A percentile compares a stretch with the other conserved stretches of the same genome.
phyloP scores from a whole-genome alignment of 208 protist species.

The Trypanosoma vivax region DNA sequence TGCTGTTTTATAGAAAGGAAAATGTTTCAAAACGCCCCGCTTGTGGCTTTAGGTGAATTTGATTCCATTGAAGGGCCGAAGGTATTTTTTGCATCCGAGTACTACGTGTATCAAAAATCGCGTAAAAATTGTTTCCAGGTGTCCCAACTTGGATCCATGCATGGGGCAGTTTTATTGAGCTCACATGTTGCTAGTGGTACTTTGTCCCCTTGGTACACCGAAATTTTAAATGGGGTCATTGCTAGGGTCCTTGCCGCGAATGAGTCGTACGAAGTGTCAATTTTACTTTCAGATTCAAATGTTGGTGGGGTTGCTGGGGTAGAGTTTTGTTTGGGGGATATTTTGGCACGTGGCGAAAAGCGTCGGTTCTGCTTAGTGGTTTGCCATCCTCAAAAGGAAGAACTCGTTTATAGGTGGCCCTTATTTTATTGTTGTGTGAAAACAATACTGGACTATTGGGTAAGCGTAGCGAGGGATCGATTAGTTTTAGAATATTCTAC shows the following conservation, averaged over 20 bases:
- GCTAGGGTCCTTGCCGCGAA: slow-evolving; percentile 60
- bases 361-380: slow-evolving; percentile 70
- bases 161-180: slow-evolving; percentile 14
- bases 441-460: slow-evolving; percentile 40
- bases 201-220: slow-evolving; percentile 31
- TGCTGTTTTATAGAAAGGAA: background rate
- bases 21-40: slow-evolving; percentile 28
- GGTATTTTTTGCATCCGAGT: slow-evolving; percentile 59
- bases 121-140: slow-evolving; percentile 12
- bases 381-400: slow-evolving; percentile 42
- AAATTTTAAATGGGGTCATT: slow-evolving; percentile 44
- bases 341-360: slow-evolving; percentile 73
- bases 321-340: slow-evolving; percentile 71
- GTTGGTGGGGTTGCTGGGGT: slow-evolving; percentile 42
- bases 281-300: slow-evolving; percentile 64
- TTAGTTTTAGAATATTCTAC: slow-evolving; percentile 53
- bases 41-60: slow-evolving; percentile 74
- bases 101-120: slow-evolving; percentile 37
- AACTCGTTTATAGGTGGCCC: slow-evolving; percentile 46
- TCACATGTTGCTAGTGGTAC: slow-evolving; percentile 33
- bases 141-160: slow-evolving; percentile 5
- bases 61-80: slow-evolving; percentile 65
- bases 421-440: slow-evolving; percentile 27
- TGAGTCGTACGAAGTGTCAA: slow-evolving; percentile 48
- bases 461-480: slow-evolving; percentile 19